phyloP scores from a whole-genome alignment of 2,329 filamentous ascomycete species.

The Colletotrichum simmondsii region DNA sequence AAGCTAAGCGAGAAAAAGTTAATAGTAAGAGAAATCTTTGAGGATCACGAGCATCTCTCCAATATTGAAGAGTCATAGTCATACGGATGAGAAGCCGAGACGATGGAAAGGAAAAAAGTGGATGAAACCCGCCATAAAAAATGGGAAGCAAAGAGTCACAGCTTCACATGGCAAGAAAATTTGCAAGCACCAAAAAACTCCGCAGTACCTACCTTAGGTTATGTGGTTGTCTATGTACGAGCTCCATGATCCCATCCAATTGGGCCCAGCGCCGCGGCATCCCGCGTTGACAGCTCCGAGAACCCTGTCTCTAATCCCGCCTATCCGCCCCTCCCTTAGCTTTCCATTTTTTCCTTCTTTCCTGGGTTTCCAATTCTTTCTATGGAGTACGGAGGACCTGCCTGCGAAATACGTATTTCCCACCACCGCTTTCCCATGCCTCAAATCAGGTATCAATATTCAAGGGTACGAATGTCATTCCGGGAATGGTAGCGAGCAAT shows the following conservation, averaged over 20 bases:
- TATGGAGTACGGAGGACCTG: not conserved
- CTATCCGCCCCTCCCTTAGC: constrained; percentile 7
- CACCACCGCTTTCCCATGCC: not conserved
- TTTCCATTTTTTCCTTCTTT: not conserved
- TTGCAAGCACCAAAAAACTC: not conserved
- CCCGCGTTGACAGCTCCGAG: constrained; percentile 32
- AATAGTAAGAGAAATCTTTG: not conserved
- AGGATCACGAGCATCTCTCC: not conserved
- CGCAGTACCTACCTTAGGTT: no score
- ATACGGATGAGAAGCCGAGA: not conserved
- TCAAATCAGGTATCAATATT: no score
- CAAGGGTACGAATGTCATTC: no score
- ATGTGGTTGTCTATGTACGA: not conserved
- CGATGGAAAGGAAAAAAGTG: constrained; percentile 1
- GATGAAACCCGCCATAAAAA: not conserved
- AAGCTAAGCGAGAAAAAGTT: constrained; percentile 3
- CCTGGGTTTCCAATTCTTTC: not conserved
- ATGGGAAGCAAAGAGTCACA: not conserved
- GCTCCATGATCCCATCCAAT: not conserved
- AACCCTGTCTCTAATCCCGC: constrained; percentile 19
- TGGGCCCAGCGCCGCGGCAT: constrained; percentile 29
- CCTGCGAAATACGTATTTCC: no score
- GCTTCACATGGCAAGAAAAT: constrained; percentile 8
- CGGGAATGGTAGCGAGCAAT: not conserved
- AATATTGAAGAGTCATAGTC: not conserved